Base-by-base conservation (phyloP, 345 rosid genomes). In the Ceriops zippeliana region DNA sequence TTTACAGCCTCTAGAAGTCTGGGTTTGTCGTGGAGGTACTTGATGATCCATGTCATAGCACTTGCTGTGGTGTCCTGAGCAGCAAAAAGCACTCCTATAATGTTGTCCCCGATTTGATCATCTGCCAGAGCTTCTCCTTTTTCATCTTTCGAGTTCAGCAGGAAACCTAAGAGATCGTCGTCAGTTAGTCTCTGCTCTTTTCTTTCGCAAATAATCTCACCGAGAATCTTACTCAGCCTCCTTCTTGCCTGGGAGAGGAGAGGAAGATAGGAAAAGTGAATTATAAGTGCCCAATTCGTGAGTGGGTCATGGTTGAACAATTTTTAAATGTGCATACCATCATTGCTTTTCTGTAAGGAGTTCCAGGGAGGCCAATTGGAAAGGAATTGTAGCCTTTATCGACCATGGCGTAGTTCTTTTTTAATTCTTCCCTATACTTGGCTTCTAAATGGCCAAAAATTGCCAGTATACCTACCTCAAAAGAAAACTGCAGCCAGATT, bases 331-430 rank as follows among this genome's bases (percentile, higher is more conserved):
- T 22, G 31, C 6, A 2, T 42, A 83, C 90, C 76, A 53, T 57
- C 32, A 82, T 17, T n/a, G 99, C 97, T 80, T 80, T 90, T 77
- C 75, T 58, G 76, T 87, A 90, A 2, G 84, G 76, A 65, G 93
- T 85, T 74, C 96, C 99, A 0, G 99, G 97, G 19, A 95, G 76
- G 69, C 75, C 74, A 32, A 87, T 88, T 15, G 97, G 96, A 73
- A 89, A 88, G 1, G 91, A 89, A 73, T 95, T 95, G 81, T 91
- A 95, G 68, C 97, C 99, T 80, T 75, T 82, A 53, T 88, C 93
- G 1, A 95, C 75, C 58, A 83, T 83, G 73, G 75, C 70, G 79
- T 95, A 95, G 69, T 88, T 86, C 78, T 81, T 79, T 72, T 85
- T 83, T 66, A 95, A 78, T 73, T 88, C 96, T 69, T 85, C 90